These are phyloP conservation scores for Malassezia obtusa DNA, from an alignment of 1,284 basidiomycete species.

Conservation along the genomic window DNA sequence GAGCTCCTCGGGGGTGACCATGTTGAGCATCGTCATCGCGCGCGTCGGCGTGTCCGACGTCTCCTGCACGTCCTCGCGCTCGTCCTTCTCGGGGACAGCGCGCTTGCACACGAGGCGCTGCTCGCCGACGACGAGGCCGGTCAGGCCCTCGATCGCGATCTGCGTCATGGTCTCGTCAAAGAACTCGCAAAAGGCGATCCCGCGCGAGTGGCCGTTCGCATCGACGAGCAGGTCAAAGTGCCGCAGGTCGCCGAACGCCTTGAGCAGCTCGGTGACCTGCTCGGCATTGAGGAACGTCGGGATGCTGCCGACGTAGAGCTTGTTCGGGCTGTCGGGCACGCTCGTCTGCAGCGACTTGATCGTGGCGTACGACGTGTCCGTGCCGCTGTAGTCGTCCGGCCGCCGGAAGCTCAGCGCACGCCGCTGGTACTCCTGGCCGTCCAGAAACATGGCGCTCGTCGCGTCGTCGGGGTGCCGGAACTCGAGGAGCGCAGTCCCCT, in stretches of 20 bases:
- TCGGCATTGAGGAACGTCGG: slow-evolving; percentile 92
- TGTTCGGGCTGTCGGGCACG: slow-evolving; percentile 92
- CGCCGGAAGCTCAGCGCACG: slow-evolving; percentile 86
- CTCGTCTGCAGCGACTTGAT: slow-evolving; percentile 65
- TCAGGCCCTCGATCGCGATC: slow-evolving; percentile 86
- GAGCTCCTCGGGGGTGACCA: slow-evolving; percentile 92
- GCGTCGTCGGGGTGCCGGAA: slow-evolving; percentile 95
- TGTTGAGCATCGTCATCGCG: slow-evolving; percentile 94
- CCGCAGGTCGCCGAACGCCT: slow-evolving; percentile 91
- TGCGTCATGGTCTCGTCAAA: slow-evolving; percentile 80
- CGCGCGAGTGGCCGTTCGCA: slow-evolving; percentile 60
- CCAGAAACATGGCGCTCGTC: slow-evolving; percentile 88
- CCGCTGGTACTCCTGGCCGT: slow-evolving; percentile 87
- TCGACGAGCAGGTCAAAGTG: slow-evolving; percentile 97
- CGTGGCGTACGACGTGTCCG: slow-evolving; percentile 71
- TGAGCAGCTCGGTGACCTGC: slow-evolving; percentile 92
- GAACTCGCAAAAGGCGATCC: slow-evolving; percentile 98
- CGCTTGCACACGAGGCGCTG: slow-evolving; percentile 92
- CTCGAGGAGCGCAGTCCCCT: slow-evolving; percentile 85
- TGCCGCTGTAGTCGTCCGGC: slow-evolving; percentile 83
- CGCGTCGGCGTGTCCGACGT: slow-evolving; percentile 52
- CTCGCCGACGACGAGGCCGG: slow-evolving; percentile 95
- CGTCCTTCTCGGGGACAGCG: slow-evolving; percentile 53
- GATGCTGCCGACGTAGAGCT: slow-evolving; percentile 91
- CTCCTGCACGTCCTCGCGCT: slow-evolving; percentile 24